Evolutionary conservation across 768 basidiomycete genomes (phyloP).

Genomic region (Dentipellis sp.): DNA sequence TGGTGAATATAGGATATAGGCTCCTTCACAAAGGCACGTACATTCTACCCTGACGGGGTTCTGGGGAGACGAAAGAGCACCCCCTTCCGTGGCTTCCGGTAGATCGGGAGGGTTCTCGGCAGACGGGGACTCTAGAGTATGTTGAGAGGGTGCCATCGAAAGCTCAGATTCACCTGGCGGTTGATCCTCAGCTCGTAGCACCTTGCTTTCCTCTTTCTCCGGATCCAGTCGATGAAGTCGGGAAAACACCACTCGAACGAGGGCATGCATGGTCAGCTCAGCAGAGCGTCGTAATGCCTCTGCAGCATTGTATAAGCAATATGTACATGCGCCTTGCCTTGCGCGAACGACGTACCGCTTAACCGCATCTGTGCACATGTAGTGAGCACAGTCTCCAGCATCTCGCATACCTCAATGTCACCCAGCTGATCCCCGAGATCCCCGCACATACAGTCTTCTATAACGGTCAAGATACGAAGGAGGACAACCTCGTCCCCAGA

Average conservation of each 20-base stretch:
- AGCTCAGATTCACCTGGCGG: conserved; percentile 1
- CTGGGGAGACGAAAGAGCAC: neutral
- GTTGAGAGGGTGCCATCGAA: neutral
- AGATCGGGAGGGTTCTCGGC: neutral
- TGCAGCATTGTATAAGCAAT: conserved; percentile 24
- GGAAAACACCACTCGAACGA: conserved; percentile 76
- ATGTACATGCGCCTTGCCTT: neutral
- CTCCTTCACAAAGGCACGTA: neutral
- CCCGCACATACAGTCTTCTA: conserved; percentile 73
- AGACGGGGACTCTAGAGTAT: neutral
- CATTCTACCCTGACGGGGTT: neutral
- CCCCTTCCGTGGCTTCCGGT: too few species aligned
- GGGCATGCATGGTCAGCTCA: conserved; percentile 80
- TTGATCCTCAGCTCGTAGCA: conserved; percentile 41
- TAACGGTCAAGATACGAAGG: conserved; percentile 83
- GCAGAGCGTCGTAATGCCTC: conserved; percentile 84
- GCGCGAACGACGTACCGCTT: conserved; percentile 56
- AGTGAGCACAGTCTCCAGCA: conserved; percentile 94
- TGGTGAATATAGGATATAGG: neutral
- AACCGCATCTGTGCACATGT: conserved; percentile 96
- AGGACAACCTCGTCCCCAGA: conserved; percentile 97
- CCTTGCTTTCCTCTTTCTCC: conserved; percentile 55
- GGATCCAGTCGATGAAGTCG: conserved; percentile 64
- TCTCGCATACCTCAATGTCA: conserved; percentile 94
- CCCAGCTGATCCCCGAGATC: conserved; percentile 64